Evolutionary conservation across 495 filamentous ascomycete species (phyloP).

Genomic region (Pyrenopolyporus hunteri): DNA sequence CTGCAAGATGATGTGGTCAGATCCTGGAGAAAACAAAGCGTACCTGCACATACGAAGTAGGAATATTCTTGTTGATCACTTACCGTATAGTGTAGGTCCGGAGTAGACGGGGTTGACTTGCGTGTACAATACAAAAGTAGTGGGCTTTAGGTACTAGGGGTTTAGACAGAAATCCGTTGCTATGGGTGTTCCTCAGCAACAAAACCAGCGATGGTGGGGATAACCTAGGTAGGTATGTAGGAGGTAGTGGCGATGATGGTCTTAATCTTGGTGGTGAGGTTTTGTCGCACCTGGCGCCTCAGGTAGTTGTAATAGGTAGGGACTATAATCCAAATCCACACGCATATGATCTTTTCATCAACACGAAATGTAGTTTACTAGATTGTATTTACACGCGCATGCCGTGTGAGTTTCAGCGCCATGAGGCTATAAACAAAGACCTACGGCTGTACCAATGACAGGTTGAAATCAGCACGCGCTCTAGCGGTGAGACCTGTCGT

Average conservation of each 20-base stretch:
- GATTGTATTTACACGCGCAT: not conserved
- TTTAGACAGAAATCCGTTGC: not conserved
- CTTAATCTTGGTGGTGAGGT: too few species aligned
- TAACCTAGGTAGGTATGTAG: too few species aligned
- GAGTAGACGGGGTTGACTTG: slow-evolving; percentile 4
- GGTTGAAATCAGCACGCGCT: slow-evolving; percentile 12
- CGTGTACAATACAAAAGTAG: too few species aligned
- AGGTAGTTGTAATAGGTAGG: not conserved
- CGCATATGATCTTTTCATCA: too few species aligned
- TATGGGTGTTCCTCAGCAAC: not conserved
- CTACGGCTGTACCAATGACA: slow-evolving; percentile 29
- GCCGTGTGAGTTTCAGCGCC: slow-evolving; percentile 17
- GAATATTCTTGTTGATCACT: slow-evolving; percentile 17
- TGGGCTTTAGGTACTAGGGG: slow-evolving; percentile 1
- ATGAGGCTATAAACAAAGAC: slow-evolving; percentile 27
- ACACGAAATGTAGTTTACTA: slow-evolving; percentile 10
- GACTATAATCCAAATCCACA: not conserved
- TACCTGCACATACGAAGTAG: not conserved
- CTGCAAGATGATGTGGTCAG: slow-evolving; percentile 27
- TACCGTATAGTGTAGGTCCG: slow-evolving; percentile 9
- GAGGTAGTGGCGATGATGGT: not conserved
- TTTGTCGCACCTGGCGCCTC: too few species aligned
- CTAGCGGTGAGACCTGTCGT: slow-evolving; percentile 26
- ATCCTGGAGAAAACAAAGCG: slow-evolving; percentile 19
- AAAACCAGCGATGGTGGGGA: too few species aligned